These are phyloP conservation scores for Arthrobotrys conoides DNA, from an alignment of 2,329 filamentous ascomycete species.

Conservation along the genomic window DNA sequence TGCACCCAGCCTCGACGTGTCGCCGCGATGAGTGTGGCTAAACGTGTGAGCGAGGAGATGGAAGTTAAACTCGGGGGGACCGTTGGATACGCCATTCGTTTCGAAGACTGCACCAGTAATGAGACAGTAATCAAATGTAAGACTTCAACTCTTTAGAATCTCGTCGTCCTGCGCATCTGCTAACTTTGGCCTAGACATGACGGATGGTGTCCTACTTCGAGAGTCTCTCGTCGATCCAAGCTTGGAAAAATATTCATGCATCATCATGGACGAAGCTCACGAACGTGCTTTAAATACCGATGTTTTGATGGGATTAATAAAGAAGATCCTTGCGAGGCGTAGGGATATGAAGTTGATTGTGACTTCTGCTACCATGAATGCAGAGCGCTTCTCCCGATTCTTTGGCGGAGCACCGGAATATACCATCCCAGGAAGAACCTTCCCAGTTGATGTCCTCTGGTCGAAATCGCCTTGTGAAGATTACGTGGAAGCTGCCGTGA, in stretches of 20 bases:
- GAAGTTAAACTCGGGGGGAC: conserved; percentile 87
- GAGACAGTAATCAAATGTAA: conserved; percentile 91
- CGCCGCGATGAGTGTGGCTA: conserved; percentile 98
- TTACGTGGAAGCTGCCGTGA: conserved; percentile 96
- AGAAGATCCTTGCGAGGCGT: conserved; percentile 91
- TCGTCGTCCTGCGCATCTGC: conserved; percentile 15
- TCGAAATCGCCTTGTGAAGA: conserved; percentile 95
- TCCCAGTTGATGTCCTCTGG: conserved; percentile 96
- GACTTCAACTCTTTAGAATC: conserved; percentile 61
- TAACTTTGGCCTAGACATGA: conserved; percentile 78
- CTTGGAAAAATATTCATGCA: conserved; percentile 94
- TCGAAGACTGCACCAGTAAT: conserved; percentile 97
- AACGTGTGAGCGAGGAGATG: conserved; percentile 99
- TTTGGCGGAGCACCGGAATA: conserved; percentile 97
- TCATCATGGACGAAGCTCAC: conserved; percentile 99
- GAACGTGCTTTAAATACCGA: conserved; percentile 97
- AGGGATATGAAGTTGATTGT: conserved; percentile 96
- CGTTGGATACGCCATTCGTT: conserved; percentile 97
- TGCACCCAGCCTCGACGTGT: conserved; percentile 97
- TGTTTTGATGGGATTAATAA: conserved; percentile 96
- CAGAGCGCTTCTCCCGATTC: conserved; percentile 94
- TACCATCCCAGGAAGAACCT: conserved; percentile 93
- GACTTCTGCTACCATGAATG: conserved; percentile 98
- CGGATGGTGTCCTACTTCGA: conserved; percentile 91
- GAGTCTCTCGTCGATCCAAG: conserved; percentile 94